These are phyloP conservation scores for Pythium apleroticum DNA, from an alignment of 352 stramenopile species.

Conservation along the genomic window DNA sequence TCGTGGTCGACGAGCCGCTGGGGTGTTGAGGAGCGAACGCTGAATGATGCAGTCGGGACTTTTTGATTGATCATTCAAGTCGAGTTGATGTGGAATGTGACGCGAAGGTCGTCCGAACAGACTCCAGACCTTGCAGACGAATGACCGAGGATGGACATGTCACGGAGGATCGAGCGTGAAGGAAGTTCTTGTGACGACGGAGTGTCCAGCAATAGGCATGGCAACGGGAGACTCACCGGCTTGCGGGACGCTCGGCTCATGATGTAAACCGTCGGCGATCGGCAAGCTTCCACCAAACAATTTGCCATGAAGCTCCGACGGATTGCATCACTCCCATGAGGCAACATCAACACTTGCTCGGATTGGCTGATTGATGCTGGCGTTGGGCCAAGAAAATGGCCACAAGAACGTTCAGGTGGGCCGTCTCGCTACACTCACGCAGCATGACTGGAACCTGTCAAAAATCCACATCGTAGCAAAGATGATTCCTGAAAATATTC, in stretches of 20 bases:
- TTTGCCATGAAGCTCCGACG: too few species aligned
- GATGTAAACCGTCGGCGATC: constrained; percentile 13
- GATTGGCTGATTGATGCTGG: constrained; percentile 19
- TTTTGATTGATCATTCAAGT: constrained; percentile 33
- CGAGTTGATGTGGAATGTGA: constrained; percentile 10
- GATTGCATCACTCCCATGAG: constrained; percentile 25
- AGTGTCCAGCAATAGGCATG: not conserved
- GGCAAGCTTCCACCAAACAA: too few species aligned
- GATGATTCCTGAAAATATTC: not conserved
- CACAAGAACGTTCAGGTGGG: constrained; percentile 28
- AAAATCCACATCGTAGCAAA: too few species aligned
- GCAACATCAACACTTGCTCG: constrained; percentile 24
- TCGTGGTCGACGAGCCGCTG: constrained; percentile 16
- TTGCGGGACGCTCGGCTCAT: constrained; percentile 7
- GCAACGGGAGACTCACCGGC: not conserved
- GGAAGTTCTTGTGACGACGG: constrained; percentile 18
- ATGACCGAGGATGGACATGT: constrained; percentile 5
- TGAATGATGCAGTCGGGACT: constrained; percentile 7
- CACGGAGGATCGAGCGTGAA: not conserved
- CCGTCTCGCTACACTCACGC: constrained; percentile 15
- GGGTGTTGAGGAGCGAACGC: not conserved
- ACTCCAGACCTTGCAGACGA: not conserved
- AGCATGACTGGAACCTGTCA: constrained; percentile 7
- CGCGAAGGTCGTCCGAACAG: constrained; percentile 29
- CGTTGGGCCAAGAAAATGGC: not conserved